Evolutionary conservation across 1,139 yeast genomes (phyloP), one percentile per base, ranked within the genome.

Genomic region (Diutina ranongensis): DNA sequence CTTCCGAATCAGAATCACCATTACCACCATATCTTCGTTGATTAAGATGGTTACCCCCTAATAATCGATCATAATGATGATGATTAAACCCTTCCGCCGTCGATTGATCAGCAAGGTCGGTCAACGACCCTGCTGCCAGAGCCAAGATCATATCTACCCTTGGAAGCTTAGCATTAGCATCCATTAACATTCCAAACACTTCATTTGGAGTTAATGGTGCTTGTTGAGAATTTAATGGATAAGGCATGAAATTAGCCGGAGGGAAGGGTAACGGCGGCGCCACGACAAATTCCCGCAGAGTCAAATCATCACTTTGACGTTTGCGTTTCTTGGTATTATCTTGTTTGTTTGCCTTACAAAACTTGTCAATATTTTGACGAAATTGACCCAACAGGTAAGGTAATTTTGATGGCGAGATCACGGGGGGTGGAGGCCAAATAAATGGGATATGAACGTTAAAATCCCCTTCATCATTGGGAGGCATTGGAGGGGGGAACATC

Each of bases 231-330:
- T 62, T 50, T 33, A 71, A 52, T 0, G 75, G 74, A 50, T 68
- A 69, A n/a, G 74, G 72, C 75, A 71, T 71, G 56, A 61, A 71
- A 50, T 67, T 65, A n/a, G 65, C 64, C 0, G 75, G 76, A 5
- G 76, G 75, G 48, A 71, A 70, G 7, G 75, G 74, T 36, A 71
- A 57, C 8, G 75, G 76, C 2, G 74, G 72, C n/a, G 68, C 59
- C 21, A 16, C 19, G 2, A 38, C 32, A 32, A 25, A 38, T 8
- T 25, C 32, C 9, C 16, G 12, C 15, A 20, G 12, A 7, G 12
- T 13, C 27, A 12, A 19, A n/a, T 19, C 18, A 4, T 16, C 19
- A 5, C 10, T 18, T 16, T 16, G 16, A 15, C 28, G 40, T 19
- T 21, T n/a, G 13, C 21, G 38, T 8, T 19, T 16, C 9, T n/a